Conservation (phyloP, 2,329 filamentous ascomycete genomes). For the Anthostomella pinea region DNA sequence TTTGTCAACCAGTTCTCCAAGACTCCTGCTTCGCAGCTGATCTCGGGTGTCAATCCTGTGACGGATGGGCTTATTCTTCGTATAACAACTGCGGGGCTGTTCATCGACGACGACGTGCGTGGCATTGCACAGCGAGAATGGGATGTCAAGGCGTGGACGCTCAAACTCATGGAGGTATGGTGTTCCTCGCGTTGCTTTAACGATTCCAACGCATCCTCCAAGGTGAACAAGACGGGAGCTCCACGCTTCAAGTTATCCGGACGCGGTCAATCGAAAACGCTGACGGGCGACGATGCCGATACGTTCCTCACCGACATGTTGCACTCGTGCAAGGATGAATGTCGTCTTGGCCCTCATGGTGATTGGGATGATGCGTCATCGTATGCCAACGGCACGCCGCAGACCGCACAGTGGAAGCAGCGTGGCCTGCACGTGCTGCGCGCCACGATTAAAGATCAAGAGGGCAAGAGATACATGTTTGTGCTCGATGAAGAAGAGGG, state of each 20-base stretch:
- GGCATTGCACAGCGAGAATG: constrained; percentile 93
- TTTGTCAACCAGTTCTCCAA: constrained; percentile 88
- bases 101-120: constrained; percentile 94
- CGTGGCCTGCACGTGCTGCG: constrained; percentile 61
- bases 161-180: constrained; percentile 90
- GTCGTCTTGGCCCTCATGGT: constrained; percentile 52
- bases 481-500: constrained; percentile 62
- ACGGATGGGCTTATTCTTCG: constrained; percentile 90
- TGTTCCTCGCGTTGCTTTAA: constrained; percentile 63
- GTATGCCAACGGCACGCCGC: constrained; percentile 42
- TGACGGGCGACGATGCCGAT: constrained; percentile 65
- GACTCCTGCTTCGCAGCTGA: constrained; percentile 85
- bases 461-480: constrained; percentile 65
- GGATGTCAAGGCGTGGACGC: constrained; percentile 97
- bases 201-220: constrained; percentile 41
- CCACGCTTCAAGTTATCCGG: constrained; percentile 45
- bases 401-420: constrained; percentile 53
- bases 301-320: constrained; percentile 61
- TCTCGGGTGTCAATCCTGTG: constrained; percentile 79
- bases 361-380: constrained; percentile 38
- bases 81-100: constrained; percentile 90
- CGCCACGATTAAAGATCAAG: constrained; percentile 62
- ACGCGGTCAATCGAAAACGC: constrained; percentile 47
- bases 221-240: constrained; percentile 46
- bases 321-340: constrained; percentile 62